Evolutionary conservation across 805 yeast species (phyloP), one percentile per base, ranked within the genome.

Genomic region (Myxozyma geophila): DNA sequence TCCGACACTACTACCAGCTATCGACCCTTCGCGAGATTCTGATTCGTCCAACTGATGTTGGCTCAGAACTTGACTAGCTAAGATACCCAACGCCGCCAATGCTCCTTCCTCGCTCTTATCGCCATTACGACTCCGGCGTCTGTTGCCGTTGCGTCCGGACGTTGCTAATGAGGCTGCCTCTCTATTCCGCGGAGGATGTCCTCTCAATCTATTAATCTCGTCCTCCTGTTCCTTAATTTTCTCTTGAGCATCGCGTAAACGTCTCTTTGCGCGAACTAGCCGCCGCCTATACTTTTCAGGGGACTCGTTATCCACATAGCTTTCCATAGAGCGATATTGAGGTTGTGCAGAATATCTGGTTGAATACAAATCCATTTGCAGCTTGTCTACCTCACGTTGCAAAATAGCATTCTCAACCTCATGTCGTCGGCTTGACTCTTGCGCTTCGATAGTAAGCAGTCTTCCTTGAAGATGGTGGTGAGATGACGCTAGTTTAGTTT

Each of bases 71-170:
- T 83, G 87, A 48, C 83, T 78, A 2, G 87, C 87, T 59, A 84
- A 74, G 62, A 82, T 72, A 13, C 86, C 87, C 53, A 84, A 74
- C 0, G 87, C 82, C 50, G 80, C 81, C 53, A 84, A 66, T 76
- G 81, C 80, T 54, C 63, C 55, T 48, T 70, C 71, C 50, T 60
- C 70, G 36, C 53, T 49, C 15, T 53, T 59, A 36, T 7, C 37
- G 36, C 44, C 10, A 12, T 40, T 15, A 8, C 35, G 62, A 23
- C 65, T 65, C 19, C 63, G 67, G 60, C 62, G 66, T 8, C 37
- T 35, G 39, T 28, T 28, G 28, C 28, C 37, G 15, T 44, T 2
- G 51, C 59, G 51, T 50, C 58, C 15, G 51, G 54, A 19, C 37
- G 53, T 17, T 17, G 37, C 12, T n/a, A 6, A 49, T 9, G 43